Percentiles rank a stretch among this genome's conserved stretches.
phyloP scores from a whole-genome alignment of 1,284 basidiomycete species.

The Malassezia cuniculi region DNA sequence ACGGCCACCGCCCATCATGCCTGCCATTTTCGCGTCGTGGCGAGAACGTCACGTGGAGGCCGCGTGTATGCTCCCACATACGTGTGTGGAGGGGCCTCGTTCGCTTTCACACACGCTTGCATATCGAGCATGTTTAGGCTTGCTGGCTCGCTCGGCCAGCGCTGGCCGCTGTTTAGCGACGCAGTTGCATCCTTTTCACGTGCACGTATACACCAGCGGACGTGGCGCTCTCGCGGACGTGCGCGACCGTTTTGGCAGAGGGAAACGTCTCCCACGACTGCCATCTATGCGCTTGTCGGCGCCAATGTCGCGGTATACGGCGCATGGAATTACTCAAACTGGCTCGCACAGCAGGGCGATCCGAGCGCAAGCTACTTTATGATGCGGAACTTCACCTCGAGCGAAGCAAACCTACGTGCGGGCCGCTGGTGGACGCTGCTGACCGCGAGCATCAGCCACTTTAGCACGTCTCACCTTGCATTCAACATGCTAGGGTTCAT shows the following conservation, averaged over 20 bases:
- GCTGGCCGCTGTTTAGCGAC: too few species aligned
- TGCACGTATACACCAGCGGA: neutral
- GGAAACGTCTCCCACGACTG: neutral
- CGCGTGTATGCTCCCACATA: neutral
- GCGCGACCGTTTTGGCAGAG: neutral
- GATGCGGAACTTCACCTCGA: conserved; percentile 56
- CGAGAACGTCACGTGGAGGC: neutral
- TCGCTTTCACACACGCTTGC: too few species aligned
- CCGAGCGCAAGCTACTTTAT: conserved; percentile 53
- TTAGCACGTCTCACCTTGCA: conserved; percentile 50
- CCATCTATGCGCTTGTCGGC: conserved; percentile 18
- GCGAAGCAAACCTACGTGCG: conserved; percentile 53
- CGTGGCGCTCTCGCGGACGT: neutral
- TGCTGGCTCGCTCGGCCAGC: too few species aligned
- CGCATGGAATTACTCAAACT: conserved; percentile 22
- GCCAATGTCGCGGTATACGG: conserved; percentile 23
- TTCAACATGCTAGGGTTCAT: conserved; percentile 68
- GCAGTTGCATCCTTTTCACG: too few species aligned
- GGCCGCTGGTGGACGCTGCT: conserved; percentile 73
- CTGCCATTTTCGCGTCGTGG: conserved; percentile 15
- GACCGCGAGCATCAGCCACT: conserved; percentile 49
- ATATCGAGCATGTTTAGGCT: too few species aligned
- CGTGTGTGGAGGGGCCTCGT: too few species aligned
- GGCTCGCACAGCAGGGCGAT: conserved; percentile 49
- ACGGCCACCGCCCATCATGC: conserved; percentile 13